Evolutionary conservation across 2,329 filamentous ascomycete genomes (phyloP), one percentile per base, ranked within the genome.

Genomic region (Trichoderma endophyticum): DNA sequence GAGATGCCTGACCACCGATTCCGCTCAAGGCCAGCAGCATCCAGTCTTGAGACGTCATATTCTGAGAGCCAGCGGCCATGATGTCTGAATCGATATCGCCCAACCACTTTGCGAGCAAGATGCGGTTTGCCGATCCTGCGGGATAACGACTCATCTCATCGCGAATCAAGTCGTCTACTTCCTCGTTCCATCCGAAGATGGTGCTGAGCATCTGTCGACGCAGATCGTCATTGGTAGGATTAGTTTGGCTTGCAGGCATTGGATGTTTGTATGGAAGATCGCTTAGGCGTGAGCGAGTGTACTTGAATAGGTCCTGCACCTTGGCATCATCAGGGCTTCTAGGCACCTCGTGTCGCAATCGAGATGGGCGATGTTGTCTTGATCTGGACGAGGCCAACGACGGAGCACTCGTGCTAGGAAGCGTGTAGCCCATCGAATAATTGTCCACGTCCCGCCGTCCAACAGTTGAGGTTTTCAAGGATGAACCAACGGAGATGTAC

Each of bases 41-140:
- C 96, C 96, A 99, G 81, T 98, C 96, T 0, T 93, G 93, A 3
- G 93, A 94, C 11, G 94, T 95, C 88, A 96, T 95, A n/a, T 93
- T 92, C 75, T 95, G 90, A 0, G 94, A 92, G 57, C 90, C 93
- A 3, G 93, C 90, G 12, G 90, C 88, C 88, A 97, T 93, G 54
- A 94, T 87, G 77, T 97, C 94, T 0, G 91, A 88, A 72, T 94
- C 91, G 48, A 93, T 89, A 73, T 97, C 93, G 15, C 95, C 94
- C 0, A 99, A 88, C 96, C 96, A 99, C 81, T 97, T 97, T 1
- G 93, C 88, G 5, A 99, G 87, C 51, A 98, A 86, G 66, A 98
- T 93, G 14, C 92, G 90, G 74, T 90, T 92, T 2, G 93, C 88
- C 6, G 94, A 95, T 7, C 93, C 92, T 3, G 86, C 81, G 2